These are phyloP conservation scores for Penicillium sp. DNA, from an alignment of 2,329 filamentous ascomycete species.

Conservation along the genomic window DNA sequence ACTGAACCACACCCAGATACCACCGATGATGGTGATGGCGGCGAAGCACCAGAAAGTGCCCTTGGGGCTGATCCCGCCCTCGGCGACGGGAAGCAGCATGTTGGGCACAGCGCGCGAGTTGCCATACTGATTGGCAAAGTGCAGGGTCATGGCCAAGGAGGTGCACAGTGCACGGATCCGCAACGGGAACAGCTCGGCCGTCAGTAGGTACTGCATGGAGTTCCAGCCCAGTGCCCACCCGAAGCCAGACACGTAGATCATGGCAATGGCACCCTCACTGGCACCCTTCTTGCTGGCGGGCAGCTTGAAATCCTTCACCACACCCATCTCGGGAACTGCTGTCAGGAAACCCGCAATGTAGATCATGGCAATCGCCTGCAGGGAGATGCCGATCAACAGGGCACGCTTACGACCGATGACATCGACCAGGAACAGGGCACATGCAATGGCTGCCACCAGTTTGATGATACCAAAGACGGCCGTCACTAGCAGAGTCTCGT, in stretches of 20 bases:
- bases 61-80: conserved; percentile 45
- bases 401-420: conserved; percentile 68
- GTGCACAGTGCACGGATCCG: conserved; percentile 66
- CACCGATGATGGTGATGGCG: conserved; percentile 61
- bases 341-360: conserved; percentile 59
- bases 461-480: conserved; percentile 73
- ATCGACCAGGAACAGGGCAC: conserved; percentile 73
- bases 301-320: conserved; percentile 46
- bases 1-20: conserved; percentile 64
- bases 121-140: conserved; percentile 74
- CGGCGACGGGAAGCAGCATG: conserved; percentile 54
- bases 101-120: conserved; percentile 68
- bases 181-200: conserved; percentile 70
- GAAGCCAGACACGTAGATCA: conserved; percentile 65
- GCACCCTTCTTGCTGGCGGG: conserved; percentile 47
- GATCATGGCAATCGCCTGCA: conserved; percentile 57
- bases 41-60: conserved; percentile 76
- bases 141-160: conserved; percentile 68
- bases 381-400: conserved; percentile 54
- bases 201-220: conserved; percentile 71
- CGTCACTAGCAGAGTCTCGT: conserved; percentile 66
- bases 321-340: conserved; percentile 52
- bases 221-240: conserved; percentile 71
- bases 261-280: conserved; percentile 60
- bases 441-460: conserved; percentile 59